phyloP scores from a whole-genome alignment of 1,284 basidiomycete species.

The Phylloboletellus chloephorus region DNA sequence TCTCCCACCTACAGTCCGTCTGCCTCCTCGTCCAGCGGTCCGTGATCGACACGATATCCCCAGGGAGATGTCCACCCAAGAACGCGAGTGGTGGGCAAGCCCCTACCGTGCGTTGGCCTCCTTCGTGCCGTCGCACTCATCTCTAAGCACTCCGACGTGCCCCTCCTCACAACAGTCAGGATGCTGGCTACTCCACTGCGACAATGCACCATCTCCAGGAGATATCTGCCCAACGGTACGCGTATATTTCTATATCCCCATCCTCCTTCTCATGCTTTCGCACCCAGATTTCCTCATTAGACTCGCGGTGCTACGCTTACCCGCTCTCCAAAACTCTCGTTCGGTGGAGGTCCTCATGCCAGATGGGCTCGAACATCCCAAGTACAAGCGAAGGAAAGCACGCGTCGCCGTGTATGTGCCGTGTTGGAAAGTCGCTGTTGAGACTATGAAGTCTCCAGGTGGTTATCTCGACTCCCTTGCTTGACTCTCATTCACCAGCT shows the following conservation, averaged over 20 bases:
- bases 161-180: constrained; percentile 45
- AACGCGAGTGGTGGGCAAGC: constrained; percentile 63
- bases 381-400: constrained; percentile 44
- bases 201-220: constrained; percentile 45
- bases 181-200: constrained; percentile 65
- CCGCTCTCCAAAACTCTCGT: constrained; percentile 22
- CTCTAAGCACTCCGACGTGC: not conserved
- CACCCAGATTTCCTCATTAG: constrained; percentile 62
- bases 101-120: constrained; percentile 57
- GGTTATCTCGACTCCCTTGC: constrained; percentile 7
- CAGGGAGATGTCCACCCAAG: constrained; percentile 55
- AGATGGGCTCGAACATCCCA: constrained; percentile 63
- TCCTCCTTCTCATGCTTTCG: constrained; percentile 5
- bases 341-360: constrained; percentile 41
- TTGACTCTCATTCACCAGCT: constrained; percentile 3
- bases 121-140: not conserved
- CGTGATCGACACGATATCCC: constrained; percentile 34
- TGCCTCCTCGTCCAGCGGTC: constrained; percentile 21
- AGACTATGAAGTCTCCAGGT: constrained; percentile 34
- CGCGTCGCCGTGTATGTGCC: constrained; percentile 47
- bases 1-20: constrained; percentile 43
- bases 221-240: constrained; percentile 54
- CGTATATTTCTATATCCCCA: constrained; percentile 10
- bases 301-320: constrained; percentile 44
- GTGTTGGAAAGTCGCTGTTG: constrained; percentile 51